A percentile compares a stretch with the other conserved stretches of the same genome.
Conservation (phyloP, 140 eudicot species). For the Flaveria floridana region DNA sequence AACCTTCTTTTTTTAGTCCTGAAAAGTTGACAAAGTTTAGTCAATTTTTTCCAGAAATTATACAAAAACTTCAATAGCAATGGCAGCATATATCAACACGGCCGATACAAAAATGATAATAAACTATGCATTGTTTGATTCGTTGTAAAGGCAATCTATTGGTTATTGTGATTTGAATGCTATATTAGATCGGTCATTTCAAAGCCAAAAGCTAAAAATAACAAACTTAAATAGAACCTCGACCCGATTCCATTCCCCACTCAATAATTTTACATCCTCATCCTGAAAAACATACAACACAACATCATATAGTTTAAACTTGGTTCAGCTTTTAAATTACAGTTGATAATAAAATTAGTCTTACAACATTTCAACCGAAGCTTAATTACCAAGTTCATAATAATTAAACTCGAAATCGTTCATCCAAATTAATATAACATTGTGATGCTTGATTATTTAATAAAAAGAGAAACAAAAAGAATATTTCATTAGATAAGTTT, state of each 20-base stretch:
- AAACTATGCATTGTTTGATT: neutral
- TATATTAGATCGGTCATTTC: neutral
- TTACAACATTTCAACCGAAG: too few relatives aligned
- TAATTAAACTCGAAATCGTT: neutral
- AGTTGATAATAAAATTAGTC: neutral
- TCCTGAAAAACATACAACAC: neutral
- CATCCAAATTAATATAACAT: neutral
- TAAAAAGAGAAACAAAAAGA: neutral
- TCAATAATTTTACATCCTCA: neutral
- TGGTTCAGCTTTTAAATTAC: neutral
- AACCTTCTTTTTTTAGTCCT: constrained; percentile 28
- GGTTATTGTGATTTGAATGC: neutral
- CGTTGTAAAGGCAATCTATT: neutral
- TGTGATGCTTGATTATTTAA: neutral
- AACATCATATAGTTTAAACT: neutral
- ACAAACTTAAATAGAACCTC: neutral
- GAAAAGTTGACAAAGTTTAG: neutral
- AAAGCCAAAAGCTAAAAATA: neutral
- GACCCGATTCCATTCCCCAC: neutral
- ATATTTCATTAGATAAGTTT: neutral
- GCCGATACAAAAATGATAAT: neutral
- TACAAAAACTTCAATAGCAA: neutral
- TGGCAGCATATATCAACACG: neutral
- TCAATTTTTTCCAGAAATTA: neutral
- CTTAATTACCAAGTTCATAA: too few relatives aligned